Conservation (phyloP, 179 eudicot species). For the Camellia oleifera region DNA sequence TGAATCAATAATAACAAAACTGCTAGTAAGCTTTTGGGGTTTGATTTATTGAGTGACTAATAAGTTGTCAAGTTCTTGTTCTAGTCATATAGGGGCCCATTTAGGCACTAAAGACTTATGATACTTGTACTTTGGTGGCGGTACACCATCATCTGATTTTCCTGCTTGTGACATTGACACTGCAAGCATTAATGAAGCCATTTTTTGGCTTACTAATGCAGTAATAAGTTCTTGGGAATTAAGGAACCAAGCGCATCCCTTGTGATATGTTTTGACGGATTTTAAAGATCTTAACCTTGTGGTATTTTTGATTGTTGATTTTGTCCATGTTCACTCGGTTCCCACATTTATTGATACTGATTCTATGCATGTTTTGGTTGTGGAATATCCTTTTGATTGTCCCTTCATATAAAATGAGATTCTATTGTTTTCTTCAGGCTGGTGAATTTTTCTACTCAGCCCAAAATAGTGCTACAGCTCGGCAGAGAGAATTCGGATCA, state of each 20-base stretch:
- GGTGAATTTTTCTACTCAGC: constrained; percentile 80
- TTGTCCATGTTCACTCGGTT: not conserved
- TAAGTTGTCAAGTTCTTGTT: not conserved
- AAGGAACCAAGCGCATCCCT: not conserved
- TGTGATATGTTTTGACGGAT: not conserved
- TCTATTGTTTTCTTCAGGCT: constrained; percentile 42
- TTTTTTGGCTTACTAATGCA: not conserved
- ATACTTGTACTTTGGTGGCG: not conserved
- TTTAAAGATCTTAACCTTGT: not conserved
- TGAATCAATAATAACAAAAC: no score
- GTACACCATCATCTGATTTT: no score
- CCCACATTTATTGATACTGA: not conserved
- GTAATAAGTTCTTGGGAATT: not conserved
- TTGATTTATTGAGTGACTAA: not conserved
- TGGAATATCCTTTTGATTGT: not conserved
- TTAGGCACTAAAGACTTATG: not conserved
- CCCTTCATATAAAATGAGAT: not conserved
- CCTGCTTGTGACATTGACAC: no score
- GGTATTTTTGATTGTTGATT: not conserved
- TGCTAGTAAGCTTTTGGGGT: not conserved
- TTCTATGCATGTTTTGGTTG: not conserved
- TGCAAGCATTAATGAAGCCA: no score
- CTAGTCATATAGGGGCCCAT: not conserved
- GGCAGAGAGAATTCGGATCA: constrained; percentile 58
- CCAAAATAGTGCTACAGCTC: constrained; percentile 60